These are phyloP conservation scores for Suhomyces emberorum DNA, from an alignment of 805 yeast genomes.

Conservation along the genomic window DNA sequence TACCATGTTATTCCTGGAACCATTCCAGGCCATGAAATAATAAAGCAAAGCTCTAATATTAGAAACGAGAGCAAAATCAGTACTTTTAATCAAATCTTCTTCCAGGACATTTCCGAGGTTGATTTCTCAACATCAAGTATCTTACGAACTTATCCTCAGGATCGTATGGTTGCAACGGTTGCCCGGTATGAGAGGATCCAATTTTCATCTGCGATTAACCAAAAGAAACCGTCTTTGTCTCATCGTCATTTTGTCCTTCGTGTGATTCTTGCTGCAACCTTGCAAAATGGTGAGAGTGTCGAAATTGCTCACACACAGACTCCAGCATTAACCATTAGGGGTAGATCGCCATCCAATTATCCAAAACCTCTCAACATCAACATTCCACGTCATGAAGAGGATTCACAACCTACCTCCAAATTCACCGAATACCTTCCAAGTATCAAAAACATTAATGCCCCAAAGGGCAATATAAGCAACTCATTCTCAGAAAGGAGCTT, in stretches of 20 bases:
- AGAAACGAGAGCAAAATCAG: conserved; percentile 18
- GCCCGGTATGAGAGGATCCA: conserved; percentile 25
- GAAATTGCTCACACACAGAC: conserved; percentile 36
- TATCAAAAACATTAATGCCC: too few relatives aligned
- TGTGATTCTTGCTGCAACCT: conserved; percentile 15
- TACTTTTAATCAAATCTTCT: conserved; percentile 16
- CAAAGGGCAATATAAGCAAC: too few relatives aligned
- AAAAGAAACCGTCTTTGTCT: conserved; percentile 3
- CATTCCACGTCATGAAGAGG: too few relatives aligned
- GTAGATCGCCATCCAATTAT: conserved; percentile 65
- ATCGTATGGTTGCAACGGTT: conserved; percentile 9
- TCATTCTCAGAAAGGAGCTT: too few relatives aligned
- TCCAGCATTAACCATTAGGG: conserved; percentile 59
- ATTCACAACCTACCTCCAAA: too few relatives aligned
- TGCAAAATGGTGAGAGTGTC: conserved; percentile 10
- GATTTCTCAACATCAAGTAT: conserved; percentile 6
- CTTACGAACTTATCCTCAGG: conserved; percentile 8
- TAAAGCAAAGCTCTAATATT: conserved; percentile 20
- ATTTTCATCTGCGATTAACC: conserved; percentile 11
- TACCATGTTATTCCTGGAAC: conserved; percentile 21
- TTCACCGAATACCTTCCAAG: too few relatives aligned
- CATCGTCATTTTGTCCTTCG: conserved; percentile 15
- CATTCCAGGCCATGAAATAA: conserved; percentile 19
- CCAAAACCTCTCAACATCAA: neutral
- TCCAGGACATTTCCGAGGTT: conserved; percentile 5